Conservation (phyloP, 1,139 yeast species). For the Candida smagusa region DNA sequence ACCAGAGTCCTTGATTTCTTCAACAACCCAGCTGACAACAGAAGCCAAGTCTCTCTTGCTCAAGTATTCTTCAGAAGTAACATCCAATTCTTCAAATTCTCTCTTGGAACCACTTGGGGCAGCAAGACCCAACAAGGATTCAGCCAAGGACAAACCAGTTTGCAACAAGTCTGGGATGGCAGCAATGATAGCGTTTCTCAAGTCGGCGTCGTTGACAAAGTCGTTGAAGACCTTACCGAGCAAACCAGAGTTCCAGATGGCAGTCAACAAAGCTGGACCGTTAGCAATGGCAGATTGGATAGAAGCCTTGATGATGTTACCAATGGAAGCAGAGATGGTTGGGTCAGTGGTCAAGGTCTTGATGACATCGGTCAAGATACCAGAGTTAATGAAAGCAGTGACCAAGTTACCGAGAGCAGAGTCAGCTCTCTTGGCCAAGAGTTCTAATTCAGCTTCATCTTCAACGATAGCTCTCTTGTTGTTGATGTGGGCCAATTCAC, state of each 20-base stretch:
- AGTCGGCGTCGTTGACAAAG: conserved; percentile 32
- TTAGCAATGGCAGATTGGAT: conserved; percentile 36
- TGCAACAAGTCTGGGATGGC: conserved; percentile 35
- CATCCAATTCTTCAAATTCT: conserved; percentile 12
- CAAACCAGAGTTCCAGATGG: conserved; percentile 45
- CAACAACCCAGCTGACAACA: conserved; percentile 26
- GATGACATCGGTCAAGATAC: conserved; percentile 39
- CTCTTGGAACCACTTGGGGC: conserved; percentile 16
- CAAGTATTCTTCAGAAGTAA: conserved; percentile 17
- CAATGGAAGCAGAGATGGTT: conserved; percentile 25
- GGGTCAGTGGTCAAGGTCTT: conserved; percentile 32
- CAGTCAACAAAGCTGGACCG: conserved; percentile 43
- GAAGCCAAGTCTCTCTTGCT: conserved; percentile 38
- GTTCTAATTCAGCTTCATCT: conserved; percentile 24
- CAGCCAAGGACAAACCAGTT: conserved; percentile 30
- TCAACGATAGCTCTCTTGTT: conserved; percentile 31
- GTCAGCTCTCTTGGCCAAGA: conserved; percentile 39
- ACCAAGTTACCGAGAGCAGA: conserved; percentile 35
- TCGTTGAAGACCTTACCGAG: conserved; percentile 32
- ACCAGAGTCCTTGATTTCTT: conserved; percentile 35
- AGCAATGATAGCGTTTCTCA: conserved; percentile 33
- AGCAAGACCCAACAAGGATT: conserved; percentile 15
- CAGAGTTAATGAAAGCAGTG: conserved; percentile 37
- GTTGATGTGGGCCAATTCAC: conserved; percentile 31
- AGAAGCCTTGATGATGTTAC: conserved; percentile 29